phyloP scores from a whole-genome alignment of 768 basidiomycete species.

The Leccinum broughii region DNA sequence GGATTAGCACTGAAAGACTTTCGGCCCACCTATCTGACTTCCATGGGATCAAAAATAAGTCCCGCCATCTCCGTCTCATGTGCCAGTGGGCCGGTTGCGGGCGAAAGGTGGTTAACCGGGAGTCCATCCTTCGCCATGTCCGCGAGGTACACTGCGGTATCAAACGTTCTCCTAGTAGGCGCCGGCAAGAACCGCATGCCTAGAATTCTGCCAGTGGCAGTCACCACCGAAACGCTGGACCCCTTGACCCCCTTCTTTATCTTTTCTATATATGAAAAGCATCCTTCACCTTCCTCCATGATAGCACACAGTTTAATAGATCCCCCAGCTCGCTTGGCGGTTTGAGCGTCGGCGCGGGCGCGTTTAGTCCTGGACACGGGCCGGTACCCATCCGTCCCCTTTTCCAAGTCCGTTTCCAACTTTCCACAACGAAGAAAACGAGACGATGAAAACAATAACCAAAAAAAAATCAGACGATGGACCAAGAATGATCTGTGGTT shows the following conservation, averaged over 20 bases:
- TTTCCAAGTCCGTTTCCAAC: neutral
- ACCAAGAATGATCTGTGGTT: slow-evolving; percentile 8
- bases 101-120: slow-evolving; percentile 16
- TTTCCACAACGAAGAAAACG: neutral
- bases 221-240: neutral
- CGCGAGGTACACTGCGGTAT: slow-evolving; percentile 14
- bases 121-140: slow-evolving; percentile 22
- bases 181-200: neutral
- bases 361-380: slow-evolving; percentile 34
- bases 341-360: slow-evolving; percentile 27
- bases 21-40: slow-evolving; percentile 12
- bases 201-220: neutral
- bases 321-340: slow-evolving; percentile 37
- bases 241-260: neutral
- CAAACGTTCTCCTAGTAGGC: slow-evolving; percentile 10
- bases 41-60: slow-evolving; percentile 15
- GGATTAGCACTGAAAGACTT: neutral
- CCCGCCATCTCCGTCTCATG: neutral
- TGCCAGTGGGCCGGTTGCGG: slow-evolving; percentile 19
- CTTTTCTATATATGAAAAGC: neutral
- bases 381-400: slow-evolving; percentile 14
- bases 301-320: slow-evolving; percentile 12
- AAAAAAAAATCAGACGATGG: slow-evolving; percentile 7
- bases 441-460: neutral
- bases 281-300: no score